Conservation (phyloP, 371 early-diverging fungal genomes). For the Mucor sp. region DNA sequence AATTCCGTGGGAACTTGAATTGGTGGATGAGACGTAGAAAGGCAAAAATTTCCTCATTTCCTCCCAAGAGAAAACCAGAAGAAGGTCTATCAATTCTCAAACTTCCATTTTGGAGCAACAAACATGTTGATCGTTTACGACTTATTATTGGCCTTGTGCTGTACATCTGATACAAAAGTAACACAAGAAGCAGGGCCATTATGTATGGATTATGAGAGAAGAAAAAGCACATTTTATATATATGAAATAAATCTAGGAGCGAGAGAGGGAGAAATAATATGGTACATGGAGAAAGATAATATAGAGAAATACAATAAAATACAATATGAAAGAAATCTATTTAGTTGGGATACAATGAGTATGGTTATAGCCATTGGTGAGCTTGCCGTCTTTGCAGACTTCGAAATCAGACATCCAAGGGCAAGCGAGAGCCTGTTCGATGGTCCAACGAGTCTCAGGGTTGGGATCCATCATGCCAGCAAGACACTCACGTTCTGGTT, state of each 20-base stretch:
- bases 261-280: background rate
- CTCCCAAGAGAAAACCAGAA: background rate
- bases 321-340: constrained; percentile 1
- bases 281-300: background rate
- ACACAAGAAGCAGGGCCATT: background rate
- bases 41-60: background rate
- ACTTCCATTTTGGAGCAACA: background rate
- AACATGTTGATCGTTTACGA: background rate
- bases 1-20: background rate
- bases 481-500: constrained; percentile 31
- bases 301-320: background rate
- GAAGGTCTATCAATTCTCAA: background rate
- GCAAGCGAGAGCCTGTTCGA: constrained; percentile 77
- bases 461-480: constrained; percentile 67
- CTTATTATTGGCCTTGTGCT: background rate
- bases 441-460: constrained; percentile 76
- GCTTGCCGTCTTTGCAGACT: constrained; percentile 35
- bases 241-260: background rate
- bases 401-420: constrained; percentile 69
- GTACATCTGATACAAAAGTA: background rate
- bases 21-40: background rate
- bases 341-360: constrained; percentile 13
- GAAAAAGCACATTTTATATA: background rate
- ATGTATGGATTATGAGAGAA: background rate
- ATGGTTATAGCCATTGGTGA: constrained; percentile 29